phyloP scores from a whole-genome alignment of 106 monocot genomes.

The Dioscorea zingiberensis region DNA sequence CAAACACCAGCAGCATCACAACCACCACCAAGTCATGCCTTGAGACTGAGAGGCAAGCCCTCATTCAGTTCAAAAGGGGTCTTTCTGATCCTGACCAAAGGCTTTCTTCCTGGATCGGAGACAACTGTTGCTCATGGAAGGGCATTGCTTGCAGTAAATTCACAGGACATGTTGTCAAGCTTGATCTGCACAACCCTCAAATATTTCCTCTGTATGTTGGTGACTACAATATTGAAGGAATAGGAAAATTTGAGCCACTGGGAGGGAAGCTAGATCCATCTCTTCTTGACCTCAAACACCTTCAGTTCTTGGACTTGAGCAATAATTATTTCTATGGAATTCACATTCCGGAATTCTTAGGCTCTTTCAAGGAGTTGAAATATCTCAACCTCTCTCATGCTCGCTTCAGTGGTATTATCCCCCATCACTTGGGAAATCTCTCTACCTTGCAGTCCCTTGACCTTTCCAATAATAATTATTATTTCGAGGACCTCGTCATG shows the following conservation, averaged over 20 bases:
- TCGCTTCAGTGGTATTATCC: neutral
- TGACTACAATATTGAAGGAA: too few species aligned
- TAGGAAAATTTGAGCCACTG: neutral
- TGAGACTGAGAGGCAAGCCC: too few species aligned
- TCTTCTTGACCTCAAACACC: constrained; percentile 5
- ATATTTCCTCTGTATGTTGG: too few species aligned
- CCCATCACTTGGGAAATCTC: constrained; percentile 35
- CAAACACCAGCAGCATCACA: too few species aligned
- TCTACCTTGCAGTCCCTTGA: constrained; percentile 11
- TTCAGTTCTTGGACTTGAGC: constrained; percentile 22
- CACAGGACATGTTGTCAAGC: constrained; percentile 16
- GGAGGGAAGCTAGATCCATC: constrained; percentile 14
- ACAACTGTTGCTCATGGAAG: constrained; percentile 21
- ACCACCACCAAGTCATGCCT: too few species aligned
- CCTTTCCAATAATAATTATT: neutral
- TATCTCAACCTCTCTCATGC: constrained; percentile 27
- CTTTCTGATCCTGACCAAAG: too few species aligned
- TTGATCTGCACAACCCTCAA: too few species aligned
- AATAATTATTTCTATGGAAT: constrained; percentile 10
- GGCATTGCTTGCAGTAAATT: constrained; percentile 23
- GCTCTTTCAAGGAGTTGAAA: constrained; percentile 11
- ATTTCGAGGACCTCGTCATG: neutral
- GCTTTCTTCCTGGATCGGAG: too few species aligned
- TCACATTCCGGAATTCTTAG: constrained; percentile 15
- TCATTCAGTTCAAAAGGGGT: too few species aligned